A percentile compares a stretch with the other conserved stretches of the same genome.
phyloP scores from a whole-genome alignment of 2,329 filamentous ascomycete species.

The Cryphonectria japonica region DNA sequence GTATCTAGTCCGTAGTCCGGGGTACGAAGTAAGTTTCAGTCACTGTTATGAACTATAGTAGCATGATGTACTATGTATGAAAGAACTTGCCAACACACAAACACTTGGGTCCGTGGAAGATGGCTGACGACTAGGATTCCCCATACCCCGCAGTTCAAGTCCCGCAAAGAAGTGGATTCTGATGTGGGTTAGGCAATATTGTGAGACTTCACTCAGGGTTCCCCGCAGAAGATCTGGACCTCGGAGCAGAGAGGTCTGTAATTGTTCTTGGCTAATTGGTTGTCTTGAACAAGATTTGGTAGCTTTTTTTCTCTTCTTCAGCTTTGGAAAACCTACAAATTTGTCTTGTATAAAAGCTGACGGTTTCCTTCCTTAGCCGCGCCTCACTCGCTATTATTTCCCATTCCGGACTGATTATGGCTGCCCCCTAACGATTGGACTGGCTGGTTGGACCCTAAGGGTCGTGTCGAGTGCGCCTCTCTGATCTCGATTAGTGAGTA shows the following conservation, averaged over 20 bases:
- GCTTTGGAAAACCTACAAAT: neutral
- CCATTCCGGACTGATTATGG: neutral
- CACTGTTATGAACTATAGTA: neutral
- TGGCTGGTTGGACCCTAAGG: too few relatives aligned
- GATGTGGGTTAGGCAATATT: neutral
- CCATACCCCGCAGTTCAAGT: conserved; percentile 6
- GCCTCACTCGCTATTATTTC: neutral
- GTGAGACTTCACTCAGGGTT: neutral
- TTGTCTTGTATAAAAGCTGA: neutral
- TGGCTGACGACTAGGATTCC: neutral
- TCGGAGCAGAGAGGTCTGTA: neutral
- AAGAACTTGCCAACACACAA: neutral
- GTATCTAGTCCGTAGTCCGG: neutral
- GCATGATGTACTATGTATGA: neutral
- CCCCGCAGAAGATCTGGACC: neutral
- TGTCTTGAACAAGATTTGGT: neutral
- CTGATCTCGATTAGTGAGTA: neutral
- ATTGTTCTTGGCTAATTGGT: neutral
- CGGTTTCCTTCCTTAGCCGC: neutral
- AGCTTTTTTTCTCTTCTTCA: neutral
- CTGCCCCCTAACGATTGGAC: neutral
- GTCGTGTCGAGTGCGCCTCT: neutral
- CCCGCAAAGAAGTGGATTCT: neutral
- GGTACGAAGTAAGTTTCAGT: neutral
- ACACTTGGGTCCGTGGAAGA: neutral